phyloP scores from a whole-genome alignment of 2,329 filamentous ascomycete species.

The Alternaria brassicae region DNA sequence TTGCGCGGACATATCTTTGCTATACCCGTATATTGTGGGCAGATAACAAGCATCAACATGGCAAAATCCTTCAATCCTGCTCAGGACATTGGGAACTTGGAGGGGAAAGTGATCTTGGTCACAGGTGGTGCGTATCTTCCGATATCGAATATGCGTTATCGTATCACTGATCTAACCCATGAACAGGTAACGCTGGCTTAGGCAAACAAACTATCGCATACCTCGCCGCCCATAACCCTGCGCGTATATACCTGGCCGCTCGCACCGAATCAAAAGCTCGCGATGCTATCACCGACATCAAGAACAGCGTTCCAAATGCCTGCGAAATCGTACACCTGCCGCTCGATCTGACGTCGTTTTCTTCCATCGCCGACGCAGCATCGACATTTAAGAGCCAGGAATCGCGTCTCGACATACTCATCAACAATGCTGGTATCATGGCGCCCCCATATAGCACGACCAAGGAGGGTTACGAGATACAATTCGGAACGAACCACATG shows the following conservation, averaged over 20 bases:
- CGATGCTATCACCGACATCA: constrained; percentile 52
- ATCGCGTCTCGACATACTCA: constrained; percentile 55
- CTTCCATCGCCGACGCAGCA: constrained; percentile 50
- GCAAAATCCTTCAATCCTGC: constrained; percentile 37
- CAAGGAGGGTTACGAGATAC: constrained; percentile 58
- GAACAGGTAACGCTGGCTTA: constrained; percentile 55
- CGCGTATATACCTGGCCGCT: constrained; percentile 57
- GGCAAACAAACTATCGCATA: constrained; percentile 56
- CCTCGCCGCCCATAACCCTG: constrained; percentile 54
- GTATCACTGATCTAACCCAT: constrained; percentile 1
- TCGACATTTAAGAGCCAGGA: constrained; percentile 45
- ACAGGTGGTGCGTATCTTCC: constrained; percentile 42
- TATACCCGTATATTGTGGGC: constrained; percentile 11
- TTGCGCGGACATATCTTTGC: constrained; percentile 18
- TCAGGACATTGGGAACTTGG: constrained; percentile 32
- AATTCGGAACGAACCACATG: constrained; percentile 61
- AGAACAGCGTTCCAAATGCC: constrained; percentile 43
- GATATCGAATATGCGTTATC: not conserved
- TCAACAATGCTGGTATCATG: constrained; percentile 58
- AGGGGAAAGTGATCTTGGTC: constrained; percentile 46
- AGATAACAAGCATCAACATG: constrained; percentile 18
- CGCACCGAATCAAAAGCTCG: constrained; percentile 53
- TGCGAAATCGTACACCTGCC: constrained; percentile 49
- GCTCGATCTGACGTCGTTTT: constrained; percentile 54
- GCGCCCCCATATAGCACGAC: constrained; percentile 49